Base-by-base conservation (phyloP, 1,284 basidiomycete species). In the Irpex sp. region DNA sequence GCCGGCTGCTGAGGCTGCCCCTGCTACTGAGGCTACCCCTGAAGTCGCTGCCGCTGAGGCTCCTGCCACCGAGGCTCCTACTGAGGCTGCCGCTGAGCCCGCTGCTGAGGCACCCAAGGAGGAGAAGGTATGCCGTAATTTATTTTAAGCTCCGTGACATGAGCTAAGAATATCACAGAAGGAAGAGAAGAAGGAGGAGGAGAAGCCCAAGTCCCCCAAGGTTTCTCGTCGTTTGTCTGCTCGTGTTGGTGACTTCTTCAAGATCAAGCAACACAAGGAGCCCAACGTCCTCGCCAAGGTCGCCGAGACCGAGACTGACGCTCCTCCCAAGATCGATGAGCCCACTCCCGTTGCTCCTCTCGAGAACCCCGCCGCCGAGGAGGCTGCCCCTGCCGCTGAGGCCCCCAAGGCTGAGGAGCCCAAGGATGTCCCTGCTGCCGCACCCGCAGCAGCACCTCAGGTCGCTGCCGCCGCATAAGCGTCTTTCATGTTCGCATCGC, bases 161-260 rank as follows among this genome's bases (percentile, higher is more conserved):
- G 47, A 44, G 58, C 36, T 31, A 7, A 62, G 31, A 54, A 44
- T 19, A 34, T 54, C 17, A 36, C 61, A 83, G 74, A 80, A 86
- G 71, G 83, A 86, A 63, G 77, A 81, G 67, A 78, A 78, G 71
- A 26, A 26, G 74, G 80, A 86, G 71, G 83, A 86, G 63, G 77
- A 81, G 67, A 78, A 78, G 71, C 49, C 73, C 66, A 78, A 83
- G 75, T 73, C 75, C 31, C 73, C 76, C 64, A 93, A 92, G 75
- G 85, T 92, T 66, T 77, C 83, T 64, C 90, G 91, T 67, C 90
- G 92, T 67, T 77, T 93, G 66, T 93, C 92, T 54, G 82, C 87
- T 37, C 90, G 90, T 37, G 86, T 93, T 38, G 83, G 82, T 61
- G 88, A 89, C 63, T 83, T 93, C 77, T 93, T 95, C 84, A 93